Evolutionary conservation across 139 green algal species (phyloP), one percentile per base, ranked within the genome.

Genomic region (Tetradesmus obliquus): DNA sequence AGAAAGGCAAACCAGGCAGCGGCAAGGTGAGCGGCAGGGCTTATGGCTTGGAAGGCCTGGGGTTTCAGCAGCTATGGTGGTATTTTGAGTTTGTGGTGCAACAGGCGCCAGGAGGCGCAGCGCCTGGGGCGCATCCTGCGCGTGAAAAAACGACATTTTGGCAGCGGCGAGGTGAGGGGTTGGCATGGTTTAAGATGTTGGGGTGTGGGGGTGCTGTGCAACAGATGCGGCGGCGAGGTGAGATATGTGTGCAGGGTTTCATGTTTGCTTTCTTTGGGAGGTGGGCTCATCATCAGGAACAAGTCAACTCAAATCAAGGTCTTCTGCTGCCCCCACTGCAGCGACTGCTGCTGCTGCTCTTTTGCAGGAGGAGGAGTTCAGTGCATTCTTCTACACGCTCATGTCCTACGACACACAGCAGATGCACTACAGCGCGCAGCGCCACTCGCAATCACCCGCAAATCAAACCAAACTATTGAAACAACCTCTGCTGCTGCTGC

Each of bases 381-480:
- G 99, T 93, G 98, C 98, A 8, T 99, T 99, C 94, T 99, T 99
- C 95, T 99, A 99, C 96, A 99, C 98, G 22, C 96, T 99, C 20
- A 98, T 99, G 0, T 97, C 96, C 82, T 97, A 92, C 72, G 97
- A 99, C 95, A 99, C 97, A 8, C 95, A 98, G 88, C 98, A 99
- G 95, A 99, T 99, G 97, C 99, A 97, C 93, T 99, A 98, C 94
- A 97, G 93, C 86, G 95, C 97, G 80, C 99, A 99, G 96, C 94
- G 98, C 57, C 98, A 99, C 32, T 45, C 32, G 32, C 32, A 45
- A 45, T 45, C 32, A 91, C 74, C 15, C 86, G 85, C 72, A 82
- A 82, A 51, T 1, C 22, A 82, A 87, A 22, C 74, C 91, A 79
- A 91, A 88, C 51, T 76, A 71, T n/a, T 8, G 5, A 76, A 76